Percentiles rank a stretch among this genome's conserved stretches.
These are phyloP conservation scores for Quercus tomentella DNA, from an alignment of 331 rosid species.

Conservation along the genomic window DNA sequence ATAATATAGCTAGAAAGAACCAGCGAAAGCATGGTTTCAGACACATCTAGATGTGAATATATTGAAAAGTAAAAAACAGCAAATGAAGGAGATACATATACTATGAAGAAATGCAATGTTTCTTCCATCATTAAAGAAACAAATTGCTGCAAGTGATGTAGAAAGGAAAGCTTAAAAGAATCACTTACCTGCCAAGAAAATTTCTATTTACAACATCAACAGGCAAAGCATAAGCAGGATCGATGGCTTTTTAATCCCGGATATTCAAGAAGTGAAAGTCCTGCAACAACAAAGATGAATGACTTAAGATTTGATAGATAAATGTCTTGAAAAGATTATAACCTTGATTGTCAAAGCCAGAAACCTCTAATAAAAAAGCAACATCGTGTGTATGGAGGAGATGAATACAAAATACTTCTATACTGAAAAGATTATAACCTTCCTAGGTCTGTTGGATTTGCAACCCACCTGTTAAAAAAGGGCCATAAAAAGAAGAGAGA, in stretches of 20 bases:
- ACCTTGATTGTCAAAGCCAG: too few relatives aligned
- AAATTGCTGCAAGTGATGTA: not conserved
- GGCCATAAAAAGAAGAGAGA: too few relatives aligned
- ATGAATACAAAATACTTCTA: not conserved
- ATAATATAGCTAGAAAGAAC: too few relatives aligned
- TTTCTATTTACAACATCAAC: conserved; percentile 64
- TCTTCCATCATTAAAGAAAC: not conserved
- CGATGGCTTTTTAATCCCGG: conserved; percentile 74
- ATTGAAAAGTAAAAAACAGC: not conserved
- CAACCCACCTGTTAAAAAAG: too few relatives aligned
- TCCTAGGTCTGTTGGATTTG: not conserved
- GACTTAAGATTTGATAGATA: not conserved
- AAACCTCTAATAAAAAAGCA: not conserved
- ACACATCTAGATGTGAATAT: not conserved
- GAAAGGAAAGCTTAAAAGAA: not conserved
- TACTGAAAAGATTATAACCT: not conserved
- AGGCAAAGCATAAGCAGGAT: conserved; percentile 86
- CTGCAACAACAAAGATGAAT: conserved; percentile 36
- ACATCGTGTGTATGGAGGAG: not conserved
- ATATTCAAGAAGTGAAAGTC: conserved; percentile 93
- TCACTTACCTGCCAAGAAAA: conserved; percentile 30
- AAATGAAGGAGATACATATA: not conserved
- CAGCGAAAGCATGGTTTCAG: too few relatives aligned
- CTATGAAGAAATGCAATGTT: not conserved
- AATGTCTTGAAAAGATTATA: not conserved